Evolutionary conservation across 208 protist species (phyloP).

Genomic region (Ichthyophonus hoferi): DNA sequence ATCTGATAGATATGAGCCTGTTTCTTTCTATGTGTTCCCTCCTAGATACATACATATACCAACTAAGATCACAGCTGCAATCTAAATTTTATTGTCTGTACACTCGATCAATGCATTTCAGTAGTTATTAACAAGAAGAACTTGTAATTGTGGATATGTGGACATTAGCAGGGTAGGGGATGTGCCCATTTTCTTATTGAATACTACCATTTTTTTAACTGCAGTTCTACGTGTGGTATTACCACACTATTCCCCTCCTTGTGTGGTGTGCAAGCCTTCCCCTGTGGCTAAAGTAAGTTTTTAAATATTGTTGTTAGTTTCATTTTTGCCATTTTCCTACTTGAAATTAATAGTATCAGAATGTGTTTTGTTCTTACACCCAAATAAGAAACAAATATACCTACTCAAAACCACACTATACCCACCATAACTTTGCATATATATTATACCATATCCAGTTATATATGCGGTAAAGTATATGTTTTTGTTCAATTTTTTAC

Average conservation of each 20-base stretch:
- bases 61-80: too few species aligned
- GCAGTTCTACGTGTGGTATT: constrained; percentile 62
- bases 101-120: too few species aligned
- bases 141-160: not conserved
- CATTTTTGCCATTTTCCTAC: not conserved
- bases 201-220: not conserved
- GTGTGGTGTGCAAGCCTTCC: constrained; percentile 56
- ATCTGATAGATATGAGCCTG: constrained; percentile 33
- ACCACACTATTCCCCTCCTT: constrained; percentile 66
- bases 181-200: not conserved
- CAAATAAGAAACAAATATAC: too few species aligned
- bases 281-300: constrained; percentile 27
- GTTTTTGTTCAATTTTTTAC: not conserved
- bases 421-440: not conserved
- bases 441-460: not conserved
- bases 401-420: too few species aligned
- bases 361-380: not conserved
- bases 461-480: constrained; percentile 12
- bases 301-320: not conserved
- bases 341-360: not conserved
- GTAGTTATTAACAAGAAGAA: too few species aligned
- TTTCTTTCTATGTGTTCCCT: too few species aligned
- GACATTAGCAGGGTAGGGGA: not conserved
- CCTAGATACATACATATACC: too few species aligned
- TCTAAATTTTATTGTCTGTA: too few species aligned